Evolutionary conservation across 352 stramenopile genomes (phyloP).

Genomic region (Phytophthora aleatoria): DNA sequence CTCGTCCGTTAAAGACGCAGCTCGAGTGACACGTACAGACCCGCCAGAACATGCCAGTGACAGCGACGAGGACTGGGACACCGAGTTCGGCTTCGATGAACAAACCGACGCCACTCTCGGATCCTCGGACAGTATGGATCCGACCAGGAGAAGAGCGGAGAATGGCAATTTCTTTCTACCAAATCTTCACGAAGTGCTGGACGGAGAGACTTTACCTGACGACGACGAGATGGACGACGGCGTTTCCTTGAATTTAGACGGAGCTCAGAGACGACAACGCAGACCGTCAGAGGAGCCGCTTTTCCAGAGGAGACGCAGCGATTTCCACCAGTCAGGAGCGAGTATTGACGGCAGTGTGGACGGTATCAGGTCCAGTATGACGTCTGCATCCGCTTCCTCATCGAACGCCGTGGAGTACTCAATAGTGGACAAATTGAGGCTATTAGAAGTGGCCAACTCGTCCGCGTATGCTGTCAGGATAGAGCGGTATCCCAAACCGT

Average conservation of each 20-base stretch:
- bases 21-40: constrained; percentile 1
- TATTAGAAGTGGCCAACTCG: constrained; percentile 74
- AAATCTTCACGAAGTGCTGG: constrained; percentile 81
- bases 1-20: constrained; percentile 24
- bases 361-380: constrained; percentile 61
- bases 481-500: constrained; percentile 80
- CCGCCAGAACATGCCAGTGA: constrained; percentile 16
- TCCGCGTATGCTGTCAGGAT: constrained; percentile 80
- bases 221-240: constrained; percentile 46
- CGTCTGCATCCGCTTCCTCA: constrained; percentile 41
- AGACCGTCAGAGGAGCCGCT: constrained; percentile 61
- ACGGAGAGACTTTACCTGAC: constrained; percentile 64
- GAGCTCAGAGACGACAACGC: constrained; percentile 16
- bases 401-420: constrained; percentile 61
- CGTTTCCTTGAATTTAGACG: constrained; percentile 38
- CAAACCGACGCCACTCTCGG: constrained; percentile 36
- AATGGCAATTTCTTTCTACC: constrained; percentile 87
- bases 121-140: constrained; percentile 52
- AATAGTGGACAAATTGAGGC: constrained; percentile 69
- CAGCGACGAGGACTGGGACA: constrained; percentile 69
- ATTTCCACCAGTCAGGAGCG: constrained; percentile 40
- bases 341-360: constrained; percentile 57
- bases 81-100: constrained; percentile 81
- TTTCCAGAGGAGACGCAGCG: constrained; percentile 59
- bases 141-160: constrained; percentile 60